phyloP scores from a whole-genome alignment of 2,329 filamentous ascomycete genomes.

The Dactylonectria estremocensis region DNA sequence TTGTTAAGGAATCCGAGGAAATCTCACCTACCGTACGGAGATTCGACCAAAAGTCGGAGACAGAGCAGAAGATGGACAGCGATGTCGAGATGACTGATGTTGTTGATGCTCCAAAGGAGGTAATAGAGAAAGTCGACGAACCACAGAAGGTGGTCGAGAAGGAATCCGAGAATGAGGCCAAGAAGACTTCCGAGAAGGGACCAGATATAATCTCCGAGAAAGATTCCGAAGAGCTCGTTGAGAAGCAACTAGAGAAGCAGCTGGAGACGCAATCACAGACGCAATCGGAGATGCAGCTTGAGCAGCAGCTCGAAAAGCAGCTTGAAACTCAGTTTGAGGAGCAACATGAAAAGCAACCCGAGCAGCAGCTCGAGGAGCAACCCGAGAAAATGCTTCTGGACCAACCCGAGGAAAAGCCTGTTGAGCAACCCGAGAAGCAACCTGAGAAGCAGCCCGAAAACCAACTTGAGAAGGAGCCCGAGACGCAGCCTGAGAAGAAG shows the following conservation, averaged over 20 bases:
- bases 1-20: background rate
- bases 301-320: constrained; percentile 17
- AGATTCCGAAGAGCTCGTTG: background rate
- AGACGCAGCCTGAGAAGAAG: background rate
- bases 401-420: constrained; percentile 1
- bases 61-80: constrained; percentile 13
- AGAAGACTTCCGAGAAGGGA: constrained; percentile 2
- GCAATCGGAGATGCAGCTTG: background rate
- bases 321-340: constrained; percentile 9
- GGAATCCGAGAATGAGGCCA: constrained; percentile 27
- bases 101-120: constrained; percentile 21
- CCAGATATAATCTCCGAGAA: no score
- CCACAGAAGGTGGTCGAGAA: constrained; percentile 4
- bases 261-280: constrained; percentile 15
- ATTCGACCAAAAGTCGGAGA: constrained; percentile 12
- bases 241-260: constrained; percentile 8
- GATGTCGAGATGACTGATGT: constrained; percentile 44
- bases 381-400: constrained; percentile 3
- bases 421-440: background rate
- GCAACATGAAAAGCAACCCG: background rate
- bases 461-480: background rate
- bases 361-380: background rate
- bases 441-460: background rate
- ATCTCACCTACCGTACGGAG: constrained; percentile 12
- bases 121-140: background rate